These are phyloP conservation scores for Hibiscus tridactylites DNA, from an alignment of 345 rosid species.

Conservation along the genomic window DNA sequence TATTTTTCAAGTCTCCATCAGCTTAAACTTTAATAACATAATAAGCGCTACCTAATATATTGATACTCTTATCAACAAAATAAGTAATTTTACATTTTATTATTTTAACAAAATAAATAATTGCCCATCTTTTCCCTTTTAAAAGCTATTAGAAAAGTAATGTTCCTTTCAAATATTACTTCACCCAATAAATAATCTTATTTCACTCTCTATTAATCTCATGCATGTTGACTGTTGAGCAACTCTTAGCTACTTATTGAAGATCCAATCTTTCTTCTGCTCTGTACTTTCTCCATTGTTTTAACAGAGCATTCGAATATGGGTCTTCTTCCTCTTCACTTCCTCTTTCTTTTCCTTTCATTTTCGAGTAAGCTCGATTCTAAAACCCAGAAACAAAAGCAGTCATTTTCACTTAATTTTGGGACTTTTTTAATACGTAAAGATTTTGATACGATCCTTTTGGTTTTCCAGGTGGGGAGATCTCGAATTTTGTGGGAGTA, in stretches of 20 bases:
- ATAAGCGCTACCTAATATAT: too few species aligned
- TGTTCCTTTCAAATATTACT: too few species aligned
- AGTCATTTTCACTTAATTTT: background rate
- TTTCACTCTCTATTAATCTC: background rate
- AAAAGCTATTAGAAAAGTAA: too few species aligned
- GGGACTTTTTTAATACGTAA: too few species aligned
- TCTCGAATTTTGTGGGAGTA: conserved; percentile 47
- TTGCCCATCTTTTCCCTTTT: too few species aligned
- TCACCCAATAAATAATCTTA: too few species aligned
- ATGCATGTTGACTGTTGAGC: background rate
- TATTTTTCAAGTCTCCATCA: too few species aligned
- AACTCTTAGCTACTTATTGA: background rate
- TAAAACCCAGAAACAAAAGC: background rate
- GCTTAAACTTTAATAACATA: too few species aligned
- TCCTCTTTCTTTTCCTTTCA: conserved; percentile 27
- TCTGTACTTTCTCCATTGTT: background rate
- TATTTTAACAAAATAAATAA: too few species aligned
- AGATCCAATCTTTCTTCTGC: background rate
- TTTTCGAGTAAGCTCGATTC: conserved; percentile 21
- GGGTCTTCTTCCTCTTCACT: conserved; percentile 23
- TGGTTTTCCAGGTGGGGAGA: conserved; percentile 36
- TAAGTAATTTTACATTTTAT: too few species aligned
- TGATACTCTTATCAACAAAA: too few species aligned
- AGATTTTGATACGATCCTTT: background rate
- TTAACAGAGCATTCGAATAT: background rate